These are phyloP conservation scores for Filosporella fistucella DNA, from an alignment of 495 filamentous ascomycete species.

Conservation along the genomic window DNA sequence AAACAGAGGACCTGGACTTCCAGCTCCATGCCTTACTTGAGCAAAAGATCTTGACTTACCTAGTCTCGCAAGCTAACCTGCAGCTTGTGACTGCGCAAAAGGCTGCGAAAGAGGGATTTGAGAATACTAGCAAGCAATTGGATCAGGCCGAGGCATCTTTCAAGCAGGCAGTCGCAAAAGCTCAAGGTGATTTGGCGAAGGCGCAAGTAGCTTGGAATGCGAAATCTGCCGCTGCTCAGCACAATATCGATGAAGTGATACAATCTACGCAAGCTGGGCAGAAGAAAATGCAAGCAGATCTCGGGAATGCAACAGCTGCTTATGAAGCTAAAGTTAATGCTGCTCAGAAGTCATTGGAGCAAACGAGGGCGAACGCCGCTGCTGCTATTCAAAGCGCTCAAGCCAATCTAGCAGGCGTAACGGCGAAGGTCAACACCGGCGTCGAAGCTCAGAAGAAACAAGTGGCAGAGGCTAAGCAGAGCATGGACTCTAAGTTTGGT, in stretches of 20 bases:
- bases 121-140: background rate
- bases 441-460: background rate
- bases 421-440: background rate
- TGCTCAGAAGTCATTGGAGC: background rate
- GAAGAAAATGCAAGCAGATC: background rate
- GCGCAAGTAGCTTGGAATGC: background rate
- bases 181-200: background rate
- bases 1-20: background rate
- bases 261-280: background rate
- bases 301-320: background rate
- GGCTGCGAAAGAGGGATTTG: background rate
- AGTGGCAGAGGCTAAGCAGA: background rate
- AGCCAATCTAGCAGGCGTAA: background rate
- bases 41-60: background rate
- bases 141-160: background rate
- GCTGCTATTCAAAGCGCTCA: background rate
- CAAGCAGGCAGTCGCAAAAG: background rate
- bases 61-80: background rate
- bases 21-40: background rate
- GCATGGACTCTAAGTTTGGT: background rate
- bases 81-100: background rate
- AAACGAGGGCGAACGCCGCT: background rate
- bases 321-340: background rate
- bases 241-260: background rate
- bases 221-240: background rate